A percentile compares a stretch with the other conserved stretches of the same genome.
Evolutionary conservation across 208 protist genomes (phyloP).

Genomic region (Trypanosoma platydactyli): DNA sequence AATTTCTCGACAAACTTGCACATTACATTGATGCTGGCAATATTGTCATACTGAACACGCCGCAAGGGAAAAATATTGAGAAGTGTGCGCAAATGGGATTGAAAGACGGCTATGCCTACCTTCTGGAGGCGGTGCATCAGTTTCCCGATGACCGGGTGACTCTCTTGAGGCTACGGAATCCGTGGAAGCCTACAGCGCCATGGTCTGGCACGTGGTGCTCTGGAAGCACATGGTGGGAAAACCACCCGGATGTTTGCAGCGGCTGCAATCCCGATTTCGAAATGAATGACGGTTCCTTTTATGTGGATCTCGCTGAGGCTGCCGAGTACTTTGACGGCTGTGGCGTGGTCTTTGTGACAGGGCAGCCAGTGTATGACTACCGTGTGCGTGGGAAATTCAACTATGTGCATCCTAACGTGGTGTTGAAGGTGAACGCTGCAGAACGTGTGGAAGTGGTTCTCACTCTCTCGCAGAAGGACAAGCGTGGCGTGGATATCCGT

Average conservation of each 20-base stretch:
- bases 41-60: slow-evolving; percentile 37
- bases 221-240: slow-evolving; percentile 30
- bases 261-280: slow-evolving; percentile 24
- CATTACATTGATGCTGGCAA: slow-evolving; percentile 21
- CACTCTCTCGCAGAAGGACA: slow-evolving; percentile 72
- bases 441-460: slow-evolving; percentile 43
- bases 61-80: slow-evolving; percentile 26
- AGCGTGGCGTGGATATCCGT: slow-evolving; percentile 42
- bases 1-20: slow-evolving; percentile 29
- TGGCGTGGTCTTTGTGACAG: slow-evolving; percentile 35
- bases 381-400: slow-evolving; percentile 59
- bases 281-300: slow-evolving; percentile 49
- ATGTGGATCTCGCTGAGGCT: slow-evolving; percentile 60
- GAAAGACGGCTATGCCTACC: slow-evolving; percentile 43
- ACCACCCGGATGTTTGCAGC: slow-evolving; percentile 25
- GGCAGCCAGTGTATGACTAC: slow-evolving; percentile 44
- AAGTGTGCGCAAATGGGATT: slow-evolving; percentile 31
- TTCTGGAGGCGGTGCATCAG: slow-evolving; percentile 20
- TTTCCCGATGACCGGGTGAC: slow-evolving; percentile 10
- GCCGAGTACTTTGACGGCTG: slow-evolving; percentile 68
- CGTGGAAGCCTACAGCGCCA: slow-evolving; percentile 44
- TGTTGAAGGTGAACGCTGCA: slow-evolving; percentile 48
- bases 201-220: slow-evolving; percentile 55
- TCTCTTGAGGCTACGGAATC: slow-evolving; percentile 56
- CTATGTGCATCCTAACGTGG: slow-evolving; percentile 35